Evolutionary conservation across 257 asterid species (phyloP), one percentile per base, ranked within the genome.

Genomic region (Cordia subcordata): DNA sequence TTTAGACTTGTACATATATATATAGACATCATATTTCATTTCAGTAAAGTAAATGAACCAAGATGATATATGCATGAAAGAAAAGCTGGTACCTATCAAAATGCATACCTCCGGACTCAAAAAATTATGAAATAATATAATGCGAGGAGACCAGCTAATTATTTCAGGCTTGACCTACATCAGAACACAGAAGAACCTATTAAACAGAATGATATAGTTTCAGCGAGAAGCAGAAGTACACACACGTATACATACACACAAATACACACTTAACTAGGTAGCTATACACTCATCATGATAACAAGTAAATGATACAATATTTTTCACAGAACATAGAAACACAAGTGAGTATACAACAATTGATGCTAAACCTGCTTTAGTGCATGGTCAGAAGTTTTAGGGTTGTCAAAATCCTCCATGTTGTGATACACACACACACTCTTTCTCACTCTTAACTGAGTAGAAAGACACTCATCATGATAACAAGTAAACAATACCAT

Each of bases 131-230:
- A 85, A 81, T 54, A 83, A 61, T 33, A 85, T 60, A 55, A 88
- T 75, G 42, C 96, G 76, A 1, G 96, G 96, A 44, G 85, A 64
- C 96, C 95, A 88, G 84, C 81, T 83, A 60, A 88, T 42, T 67
- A 88, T 68, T 80, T 85, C 96, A 68, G 96, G 95, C 69, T 75
- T 85, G 49, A 88, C 87, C 96, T 88, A 75, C 67, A 74, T 23
- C 68, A 58, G 58, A 32, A 38, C 56, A 59, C 47, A 21, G 55
- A 46, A n/a, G 11, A 44, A 39, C n/a, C 14, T 4, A 54, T 22
- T 42, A 44, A 60, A 53, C 45, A 61, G 18, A 69, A 17, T 14
- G 16, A 13, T 35, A 27, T 44, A n/a, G 22, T 17, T 40, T 20
- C 20, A 14, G 56, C 4, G 18, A 11, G 16, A 64, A 23, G n/a